Conservation (phyloP, 768 basidiomycete genomes). For the Leccinum olivaceopallidum region DNA sequence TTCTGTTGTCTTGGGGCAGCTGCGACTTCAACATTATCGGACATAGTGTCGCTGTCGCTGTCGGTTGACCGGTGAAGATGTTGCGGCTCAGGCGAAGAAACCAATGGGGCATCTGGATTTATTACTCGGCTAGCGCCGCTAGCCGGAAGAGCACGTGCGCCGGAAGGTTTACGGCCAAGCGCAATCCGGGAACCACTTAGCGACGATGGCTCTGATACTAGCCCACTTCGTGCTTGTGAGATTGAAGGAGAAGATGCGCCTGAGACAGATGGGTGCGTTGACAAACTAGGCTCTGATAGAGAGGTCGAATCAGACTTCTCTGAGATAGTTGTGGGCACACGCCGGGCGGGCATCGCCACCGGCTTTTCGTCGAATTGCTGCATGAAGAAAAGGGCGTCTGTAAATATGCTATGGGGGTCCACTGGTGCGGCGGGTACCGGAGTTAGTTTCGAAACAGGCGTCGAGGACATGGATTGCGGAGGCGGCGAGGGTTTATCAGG, state of each 20-base stretch:
- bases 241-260: constrained; percentile 23
- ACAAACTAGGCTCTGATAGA: constrained; percentile 30
- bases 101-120: constrained; percentile 36
- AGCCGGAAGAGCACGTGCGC: constrained; percentile 68
- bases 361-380: constrained; percentile 48
- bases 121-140: constrained; percentile 37
- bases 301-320: constrained; percentile 42
- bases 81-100: constrained; percentile 40
- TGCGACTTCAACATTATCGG: constrained; percentile 19
- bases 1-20: constrained; percentile 7
- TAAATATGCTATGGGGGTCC: constrained; percentile 41
- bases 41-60: constrained; percentile 37
- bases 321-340: constrained; percentile 46
- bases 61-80: constrained; percentile 28
- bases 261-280: constrained; percentile 20
- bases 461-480: constrained; percentile 21
- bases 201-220: constrained; percentile 35
- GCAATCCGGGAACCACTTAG: constrained; percentile 38
- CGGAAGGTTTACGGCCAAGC: constrained; percentile 72
- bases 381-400: constrained; percentile 71
- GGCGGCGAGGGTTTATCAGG: constrained; percentile 26
- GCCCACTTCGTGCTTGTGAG: constrained; percentile 21
- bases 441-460: constrained; percentile 30
- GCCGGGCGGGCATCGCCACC: constrained; percentile 28
- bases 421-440: constrained; percentile 11